Evolutionary conservation across 257 asterid species (phyloP), one percentile per base, ranked within the genome.

Genomic region (Pogostemon cablin): DNA sequence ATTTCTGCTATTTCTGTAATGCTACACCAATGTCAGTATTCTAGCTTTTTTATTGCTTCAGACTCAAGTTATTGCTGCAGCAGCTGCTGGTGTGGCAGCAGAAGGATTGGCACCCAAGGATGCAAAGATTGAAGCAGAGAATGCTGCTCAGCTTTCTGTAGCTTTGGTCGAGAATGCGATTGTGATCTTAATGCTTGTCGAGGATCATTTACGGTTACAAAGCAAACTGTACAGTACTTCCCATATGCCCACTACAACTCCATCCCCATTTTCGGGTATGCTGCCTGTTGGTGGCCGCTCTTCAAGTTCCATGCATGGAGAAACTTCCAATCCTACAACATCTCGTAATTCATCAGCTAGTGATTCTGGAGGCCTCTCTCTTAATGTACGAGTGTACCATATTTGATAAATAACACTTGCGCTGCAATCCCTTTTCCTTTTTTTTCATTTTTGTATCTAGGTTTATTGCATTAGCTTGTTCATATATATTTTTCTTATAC

Each of bases 41-140:
- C 65, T 81, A 57, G 75, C 68, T 72, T 84, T 84, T 88, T 59
- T 82, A 62, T 72, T 81, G 67, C 81, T 68, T 71, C 96, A 93
- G 99, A 93, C 95, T 81, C 98, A 93, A 85, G 92, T 91, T 72
- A 93, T 93, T 87, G 99, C 99, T 78, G 87, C 96, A 40, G 97
- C 99, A n/a, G 96, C 99, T 70, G 99, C 99, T 91, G 96, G 96
- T 73, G 96, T 91, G 79, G 99, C 99, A 47, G 96, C 99, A 52
- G 99, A 84, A 74, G 96, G 99, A 65, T 82, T 93, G 86, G 72
- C 90, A 48, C 96, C 99, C 73, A 85, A 69, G 83, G 92, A 84
- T 76, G 96, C 99, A 8, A 93, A 89, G 88, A 77, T 86, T 68
- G 96, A 83, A 82, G 99, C 99, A 69, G 98, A 91, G 69, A 91